A percentile compares a stretch with the other conserved stretches of the same genome.
phyloP scores from a whole-genome alignment of 2,329 filamentous ascomycete species.

The Teratosphaeria zuluensis region DNA sequence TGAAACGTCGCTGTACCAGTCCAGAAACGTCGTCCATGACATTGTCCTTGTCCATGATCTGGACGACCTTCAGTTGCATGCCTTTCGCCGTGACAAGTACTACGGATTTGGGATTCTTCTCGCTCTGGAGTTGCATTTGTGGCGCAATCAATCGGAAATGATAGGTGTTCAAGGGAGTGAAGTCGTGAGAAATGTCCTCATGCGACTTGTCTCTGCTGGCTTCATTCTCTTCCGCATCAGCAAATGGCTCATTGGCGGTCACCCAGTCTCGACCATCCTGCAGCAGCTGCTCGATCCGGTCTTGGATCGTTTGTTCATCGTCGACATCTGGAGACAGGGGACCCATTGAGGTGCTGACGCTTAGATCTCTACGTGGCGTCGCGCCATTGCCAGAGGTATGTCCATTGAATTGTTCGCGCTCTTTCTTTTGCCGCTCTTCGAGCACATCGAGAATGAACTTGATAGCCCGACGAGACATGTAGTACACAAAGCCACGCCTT shows the following conservation, averaged over 20 bases:
- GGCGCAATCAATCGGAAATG: constrained; percentile 91
- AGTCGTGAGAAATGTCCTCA: constrained; percentile 75
- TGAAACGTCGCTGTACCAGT: constrained; percentile 86
- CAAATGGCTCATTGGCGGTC: constrained; percentile 52
- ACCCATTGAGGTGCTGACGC: constrained; percentile 15
- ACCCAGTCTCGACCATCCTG: constrained; percentile 78
- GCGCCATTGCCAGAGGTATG: neutral
- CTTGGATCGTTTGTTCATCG: constrained; percentile 61
- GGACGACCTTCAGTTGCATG: constrained; percentile 95
- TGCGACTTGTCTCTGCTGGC: constrained; percentile 26
- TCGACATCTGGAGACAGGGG: constrained; percentile 40
- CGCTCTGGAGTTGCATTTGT: constrained; percentile 95
- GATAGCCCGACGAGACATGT: constrained; percentile 86
- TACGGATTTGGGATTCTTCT: constrained; percentile 96
- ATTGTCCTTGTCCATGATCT: constrained; percentile 94
- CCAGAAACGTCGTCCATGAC: constrained; percentile 89
- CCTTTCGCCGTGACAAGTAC: constrained; percentile 93
- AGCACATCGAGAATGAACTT: constrained; percentile 98
- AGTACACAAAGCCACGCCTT: constrained; percentile 91
- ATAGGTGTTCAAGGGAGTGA: constrained; percentile 84
- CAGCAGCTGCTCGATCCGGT: constrained; percentile 76
- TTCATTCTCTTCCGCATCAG: constrained; percentile 31
- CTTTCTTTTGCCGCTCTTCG: constrained; percentile 77
- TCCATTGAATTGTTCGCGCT: constrained; percentile 23
- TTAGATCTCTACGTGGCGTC: constrained; percentile 16